Conservation (phyloP, 2,329 filamentous ascomycete genomes). For the Penicillium brasilianum region DNA sequence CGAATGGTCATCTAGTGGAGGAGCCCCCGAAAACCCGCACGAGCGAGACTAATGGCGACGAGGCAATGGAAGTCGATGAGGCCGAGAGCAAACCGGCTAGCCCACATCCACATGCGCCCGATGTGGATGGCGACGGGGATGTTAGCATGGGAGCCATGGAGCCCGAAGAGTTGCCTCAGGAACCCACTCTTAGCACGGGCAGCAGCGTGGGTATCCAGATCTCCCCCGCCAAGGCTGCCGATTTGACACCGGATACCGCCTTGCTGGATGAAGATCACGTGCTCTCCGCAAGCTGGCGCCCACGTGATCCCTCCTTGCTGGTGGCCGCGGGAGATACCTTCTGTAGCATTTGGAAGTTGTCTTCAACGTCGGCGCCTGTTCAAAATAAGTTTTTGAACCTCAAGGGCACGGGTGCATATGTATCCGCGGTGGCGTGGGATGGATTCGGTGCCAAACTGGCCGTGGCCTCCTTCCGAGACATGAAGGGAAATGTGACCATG, state of each 20-base stretch:
- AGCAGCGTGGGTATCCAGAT: conserved; percentile 55
- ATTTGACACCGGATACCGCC: conserved; percentile 52
- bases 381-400: conserved; percentile 45
- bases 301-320: conserved; percentile 49
- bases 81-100: conserved; percentile 33
- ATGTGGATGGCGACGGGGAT: conserved; percentile 52
- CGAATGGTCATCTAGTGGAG: conserved; percentile 46
- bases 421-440: conserved; percentile 55
- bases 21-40: conserved; percentile 43
- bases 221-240: conserved; percentile 53
- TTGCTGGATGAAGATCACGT: conserved; percentile 50
- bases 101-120: conserved; percentile 18
- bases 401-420: conserved; percentile 40
- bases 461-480: conserved; percentile 52
- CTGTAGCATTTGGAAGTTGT: conserved; percentile 53
- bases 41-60: conserved; percentile 42
- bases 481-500: conserved; percentile 50
- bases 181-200: conserved; percentile 50
- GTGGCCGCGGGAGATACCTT: conserved; percentile 51
- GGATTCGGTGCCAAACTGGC: conserved; percentile 51
- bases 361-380: conserved; percentile 34
- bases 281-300: conserved; percentile 51
- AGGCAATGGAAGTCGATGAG: conserved; percentile 49
- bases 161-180: conserved; percentile 33
- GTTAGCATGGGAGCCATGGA: conserved; percentile 44